A percentile compares a stretch with the other conserved stretches of the same genome.
These are phyloP conservation scores for Agrocybe chaxingu DNA, from an alignment of 768 basidiomycete genomes.

Conservation along the genomic window DNA sequence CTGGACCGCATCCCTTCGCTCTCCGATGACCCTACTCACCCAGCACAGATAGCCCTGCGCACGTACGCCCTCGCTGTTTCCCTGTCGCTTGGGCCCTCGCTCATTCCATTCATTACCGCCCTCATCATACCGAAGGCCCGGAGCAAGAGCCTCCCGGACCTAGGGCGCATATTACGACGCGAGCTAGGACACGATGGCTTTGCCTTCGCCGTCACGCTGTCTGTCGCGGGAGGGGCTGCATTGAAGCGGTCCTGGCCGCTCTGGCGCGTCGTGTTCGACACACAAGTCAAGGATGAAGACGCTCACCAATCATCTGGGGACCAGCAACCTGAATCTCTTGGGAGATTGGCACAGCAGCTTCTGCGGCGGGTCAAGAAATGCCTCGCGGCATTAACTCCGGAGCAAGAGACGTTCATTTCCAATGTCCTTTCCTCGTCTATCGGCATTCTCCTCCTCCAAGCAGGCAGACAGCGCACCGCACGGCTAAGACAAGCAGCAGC, in stretches of 20 bases:
- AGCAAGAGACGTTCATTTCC: slow-evolving; percentile 55
- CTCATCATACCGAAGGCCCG: slow-evolving; percentile 16
- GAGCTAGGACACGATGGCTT: slow-evolving; percentile 65
- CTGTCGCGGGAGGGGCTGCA: slow-evolving; percentile 61
- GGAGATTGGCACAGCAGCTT: background rate
- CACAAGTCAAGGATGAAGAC: background rate
- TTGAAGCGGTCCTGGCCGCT: slow-evolving; percentile 34
- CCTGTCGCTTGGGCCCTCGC: slow-evolving; percentile 63
- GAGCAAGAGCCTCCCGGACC: slow-evolving; percentile 19
- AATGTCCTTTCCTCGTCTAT: slow-evolving; percentile 54
- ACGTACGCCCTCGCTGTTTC: slow-evolving; percentile 67
- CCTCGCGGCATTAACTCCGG: slow-evolving; percentile 28
- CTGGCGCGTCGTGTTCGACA: slow-evolving; percentile 24
- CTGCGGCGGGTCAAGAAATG: slow-evolving; percentile 9
- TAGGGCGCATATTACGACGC: slow-evolving; percentile 42
- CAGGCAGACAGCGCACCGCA: slow-evolving; percentile 34
- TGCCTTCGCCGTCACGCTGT: slow-evolving; percentile 62
- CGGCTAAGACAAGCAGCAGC: slow-evolving; percentile 8
- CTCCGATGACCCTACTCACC: slow-evolving; percentile 42
- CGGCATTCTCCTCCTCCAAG: slow-evolving; percentile 58
- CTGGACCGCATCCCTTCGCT: slow-evolving; percentile 21
- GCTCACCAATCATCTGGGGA: background rate
- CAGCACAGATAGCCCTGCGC: slow-evolving; percentile 56
- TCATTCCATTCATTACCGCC: slow-evolving; percentile 48
- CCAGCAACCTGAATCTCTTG: background rate